Evolutionary conservation across 345 rosid genomes (phyloP).

Genomic region (Linum usitatissimum): DNA sequence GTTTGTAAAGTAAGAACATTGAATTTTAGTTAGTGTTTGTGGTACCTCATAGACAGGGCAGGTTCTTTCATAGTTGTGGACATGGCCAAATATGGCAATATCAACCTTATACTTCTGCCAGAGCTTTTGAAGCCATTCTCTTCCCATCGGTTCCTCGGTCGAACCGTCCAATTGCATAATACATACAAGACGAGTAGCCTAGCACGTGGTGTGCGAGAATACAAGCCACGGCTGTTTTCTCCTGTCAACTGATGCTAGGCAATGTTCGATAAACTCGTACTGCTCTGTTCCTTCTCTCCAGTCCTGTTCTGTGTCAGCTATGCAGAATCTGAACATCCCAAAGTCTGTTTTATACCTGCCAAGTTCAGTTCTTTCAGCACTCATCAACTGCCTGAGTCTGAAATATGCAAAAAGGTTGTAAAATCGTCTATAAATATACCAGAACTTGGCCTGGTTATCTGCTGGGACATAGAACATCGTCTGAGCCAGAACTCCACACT

Average conservation of each 20-base stretch:
- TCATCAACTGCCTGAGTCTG: not conserved
- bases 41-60: not conserved
- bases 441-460: conserved; percentile 53
- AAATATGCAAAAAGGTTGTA: not conserved
- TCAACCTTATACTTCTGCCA: conserved; percentile 1
- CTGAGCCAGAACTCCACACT: conserved; percentile 49
- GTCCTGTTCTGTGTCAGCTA: conserved; percentile 2
- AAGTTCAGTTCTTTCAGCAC: too few relatives aligned
- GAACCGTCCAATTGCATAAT: not conserved
- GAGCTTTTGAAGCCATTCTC: not conserved
- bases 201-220: not conserved
- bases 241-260: not conserved
- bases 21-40: not conserved
- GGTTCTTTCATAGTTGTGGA: not conserved
- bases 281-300: conserved; percentile 1
- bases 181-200: not conserved
- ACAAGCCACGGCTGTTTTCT: not conserved
- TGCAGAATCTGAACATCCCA: conserved; percentile 3
- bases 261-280: conserved; percentile 1
- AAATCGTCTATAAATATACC: conserved; percentile 26
- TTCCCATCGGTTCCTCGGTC: not conserved
- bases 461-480: conserved; percentile 44
- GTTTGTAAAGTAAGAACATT: too few relatives aligned
- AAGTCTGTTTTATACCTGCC: not conserved
- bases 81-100: not conserved